A percentile compares a stretch with the other conserved stretches of the same genome.
phyloP scores from a whole-genome alignment of 129 eudicot genomes.

The Escallonia herrerae region DNA sequence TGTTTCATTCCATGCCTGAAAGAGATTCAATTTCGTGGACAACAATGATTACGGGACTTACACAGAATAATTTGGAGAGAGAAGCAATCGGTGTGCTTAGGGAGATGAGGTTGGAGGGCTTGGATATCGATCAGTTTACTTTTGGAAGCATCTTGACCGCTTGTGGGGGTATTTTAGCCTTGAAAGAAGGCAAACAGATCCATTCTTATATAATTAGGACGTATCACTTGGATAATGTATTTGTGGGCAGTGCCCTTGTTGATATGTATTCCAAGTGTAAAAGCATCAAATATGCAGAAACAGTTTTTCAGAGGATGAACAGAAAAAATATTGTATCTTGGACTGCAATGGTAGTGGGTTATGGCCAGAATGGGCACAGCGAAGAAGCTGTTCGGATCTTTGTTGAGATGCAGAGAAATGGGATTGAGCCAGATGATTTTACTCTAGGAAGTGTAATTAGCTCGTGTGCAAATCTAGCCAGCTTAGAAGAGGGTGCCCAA shows the following conservation, averaged over 20 bases:
- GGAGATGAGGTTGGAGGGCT: constrained; percentile 51
- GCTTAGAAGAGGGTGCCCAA: constrained; percentile 90
- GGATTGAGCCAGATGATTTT: constrained; percentile 60
- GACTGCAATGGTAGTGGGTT: constrained; percentile 91
- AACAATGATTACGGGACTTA: constrained; percentile 80
- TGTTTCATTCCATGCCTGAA: constrained; percentile 52
- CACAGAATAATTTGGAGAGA: constrained; percentile 50
- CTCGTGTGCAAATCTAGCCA: constrained; percentile 80
- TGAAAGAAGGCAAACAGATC: constrained; percentile 67
- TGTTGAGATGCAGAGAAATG: constrained; percentile 64
- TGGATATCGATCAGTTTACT: constrained; percentile 70
- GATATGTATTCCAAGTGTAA: constrained; percentile 86
- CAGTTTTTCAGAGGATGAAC: constrained; percentile 53
- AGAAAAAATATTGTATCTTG: constrained; percentile 75
- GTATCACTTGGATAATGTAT: constrained; percentile 45
- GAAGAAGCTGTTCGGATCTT: constrained; percentile 70
- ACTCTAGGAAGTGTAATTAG: constrained; percentile 84
- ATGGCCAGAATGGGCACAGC: constrained; percentile 74
- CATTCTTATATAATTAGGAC: constrained; percentile 57
- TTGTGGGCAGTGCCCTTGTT: constrained; percentile 81
- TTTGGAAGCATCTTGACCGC: constrained; percentile 85
- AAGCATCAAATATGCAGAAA: constrained; percentile 53
- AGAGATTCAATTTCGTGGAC: constrained; percentile 93
- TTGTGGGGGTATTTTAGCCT: constrained; percentile 62
- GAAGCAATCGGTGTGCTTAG: constrained; percentile 53